Conservation (phyloP, 768 basidiomycete species). For the Mycena chlorophos region DNA sequence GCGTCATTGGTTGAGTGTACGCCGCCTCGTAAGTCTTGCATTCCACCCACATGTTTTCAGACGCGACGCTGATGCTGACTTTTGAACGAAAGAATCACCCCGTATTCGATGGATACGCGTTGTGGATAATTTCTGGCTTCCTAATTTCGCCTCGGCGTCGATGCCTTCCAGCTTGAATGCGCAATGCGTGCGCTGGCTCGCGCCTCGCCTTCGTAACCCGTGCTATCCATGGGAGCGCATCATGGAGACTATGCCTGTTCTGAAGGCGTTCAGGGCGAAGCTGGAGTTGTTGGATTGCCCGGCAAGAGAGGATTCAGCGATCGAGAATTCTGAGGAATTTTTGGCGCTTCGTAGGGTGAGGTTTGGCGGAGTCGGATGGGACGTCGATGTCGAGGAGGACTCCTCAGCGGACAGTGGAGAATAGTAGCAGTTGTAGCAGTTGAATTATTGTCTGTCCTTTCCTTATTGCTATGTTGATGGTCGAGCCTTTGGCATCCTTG, state of each 20-base stretch:
- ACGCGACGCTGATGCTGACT: neutral
- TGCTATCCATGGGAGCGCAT: constrained; percentile 16
- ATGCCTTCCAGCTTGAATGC: neutral
- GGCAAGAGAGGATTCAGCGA: neutral
- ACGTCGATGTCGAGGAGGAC: neutral
- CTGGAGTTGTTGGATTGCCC: neutral
- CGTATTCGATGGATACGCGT: constrained; percentile 15
- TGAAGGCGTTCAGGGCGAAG: neutral
- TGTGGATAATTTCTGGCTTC: constrained; percentile 18
- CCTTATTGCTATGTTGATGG: too few species aligned
- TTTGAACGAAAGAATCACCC: constrained; percentile 14
- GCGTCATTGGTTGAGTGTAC: constrained; percentile 36
- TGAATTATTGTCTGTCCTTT: too few species aligned
- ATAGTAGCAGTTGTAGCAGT: too few species aligned
- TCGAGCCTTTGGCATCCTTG: too few species aligned
- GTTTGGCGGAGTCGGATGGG: neutral
- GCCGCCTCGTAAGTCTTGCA: constrained; percentile 34
- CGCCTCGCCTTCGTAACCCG: constrained; percentile 4
- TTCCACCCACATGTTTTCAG: neutral
- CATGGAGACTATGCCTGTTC: neutral
- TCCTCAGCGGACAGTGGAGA: too few species aligned
- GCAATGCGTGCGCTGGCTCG: constrained; percentile 13
- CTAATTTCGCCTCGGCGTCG: constrained; percentile 9
- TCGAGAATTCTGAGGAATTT: neutral
- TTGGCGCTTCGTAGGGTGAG: neutral